A percentile compares a stretch with the other conserved stretches of the same genome.
Evolutionary conservation across 306 rosid species (phyloP).

Genomic region (Parietaria judaica): DNA sequence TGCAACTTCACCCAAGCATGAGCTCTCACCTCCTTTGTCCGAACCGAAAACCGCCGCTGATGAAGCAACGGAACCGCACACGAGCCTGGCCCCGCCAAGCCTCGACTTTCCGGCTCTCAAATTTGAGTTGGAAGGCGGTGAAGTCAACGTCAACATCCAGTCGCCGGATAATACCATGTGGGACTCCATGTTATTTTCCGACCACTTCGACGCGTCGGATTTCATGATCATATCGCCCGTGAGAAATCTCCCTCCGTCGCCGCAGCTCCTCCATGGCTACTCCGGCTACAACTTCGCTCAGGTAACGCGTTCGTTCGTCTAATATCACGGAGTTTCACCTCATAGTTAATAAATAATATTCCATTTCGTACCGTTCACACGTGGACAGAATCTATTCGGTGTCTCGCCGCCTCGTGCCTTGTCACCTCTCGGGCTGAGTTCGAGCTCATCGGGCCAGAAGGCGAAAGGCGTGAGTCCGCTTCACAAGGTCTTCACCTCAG

Average conservation of each 20-base stretch:
- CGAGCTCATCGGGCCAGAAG: conserved; percentile 32
- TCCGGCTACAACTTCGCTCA: conserved; percentile 45
- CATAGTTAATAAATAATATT: too few species aligned
- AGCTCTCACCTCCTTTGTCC: conserved; percentile 13
- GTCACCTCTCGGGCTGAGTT: conserved; percentile 45
- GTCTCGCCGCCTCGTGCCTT: conserved; percentile 63
- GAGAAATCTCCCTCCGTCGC: conserved; percentile 52
- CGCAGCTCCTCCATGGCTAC: conserved; percentile 24
- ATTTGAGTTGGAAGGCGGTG: conserved; percentile 56
- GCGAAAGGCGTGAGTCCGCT: conserved; percentile 87
- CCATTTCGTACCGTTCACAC: not conserved
- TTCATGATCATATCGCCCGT: conserved; percentile 88
- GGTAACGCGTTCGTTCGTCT: conserved; percentile 18
- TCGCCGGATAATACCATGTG: conserved; percentile 74
- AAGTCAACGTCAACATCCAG: conserved; percentile 61
- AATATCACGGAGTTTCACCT: too few species aligned
- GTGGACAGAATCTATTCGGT: conserved; percentile 40
- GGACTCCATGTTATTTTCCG: conserved; percentile 64
- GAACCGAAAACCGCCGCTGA: conserved; percentile 26
- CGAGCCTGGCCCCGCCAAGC: conserved; percentile 52
- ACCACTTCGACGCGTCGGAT: conserved; percentile 56
- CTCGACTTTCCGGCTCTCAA: conserved; percentile 54
- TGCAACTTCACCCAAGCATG: conserved; percentile 38
- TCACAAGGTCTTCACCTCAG: conserved; percentile 65
- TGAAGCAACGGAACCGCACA: conserved; percentile 25